Percentiles rank a stretch among this genome's conserved stretches.
Conservation (phyloP, 768 basidiomycete species). For the Fomitopsis serialis region DNA sequence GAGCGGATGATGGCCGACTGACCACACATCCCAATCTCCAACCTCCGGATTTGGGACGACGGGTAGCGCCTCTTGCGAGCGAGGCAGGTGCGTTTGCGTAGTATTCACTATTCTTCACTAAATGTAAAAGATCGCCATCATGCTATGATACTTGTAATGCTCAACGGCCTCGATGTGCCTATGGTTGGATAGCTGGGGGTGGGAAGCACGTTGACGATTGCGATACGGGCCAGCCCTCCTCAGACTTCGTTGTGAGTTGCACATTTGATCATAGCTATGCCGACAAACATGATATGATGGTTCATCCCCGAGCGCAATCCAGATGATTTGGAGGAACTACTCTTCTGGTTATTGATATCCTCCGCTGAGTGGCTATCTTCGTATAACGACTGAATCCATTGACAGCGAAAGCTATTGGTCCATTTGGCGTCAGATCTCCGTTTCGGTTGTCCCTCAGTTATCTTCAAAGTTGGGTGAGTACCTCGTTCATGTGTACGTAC, state of each 20-base stretch:
- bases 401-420: no score
- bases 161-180: neutral
- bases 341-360: neutral
- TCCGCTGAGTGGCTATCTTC: neutral
- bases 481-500: no score
- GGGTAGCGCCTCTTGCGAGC: slow-evolving; percentile 9
- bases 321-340: neutral
- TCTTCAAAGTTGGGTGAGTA: no score
- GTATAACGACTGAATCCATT: no score
- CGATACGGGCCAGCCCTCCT: neutral
- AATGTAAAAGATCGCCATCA: slow-evolving; percentile 20
- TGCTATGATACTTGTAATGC: slow-evolving; percentile 13
- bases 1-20: slow-evolving; percentile 80
- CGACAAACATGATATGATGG: slow-evolving; percentile 8
- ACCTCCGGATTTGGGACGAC: neutral
- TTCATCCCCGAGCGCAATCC: neutral
- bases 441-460: no score
- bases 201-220: neutral
- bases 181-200: neutral
- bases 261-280: slow-evolving; percentile 8
- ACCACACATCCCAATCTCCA: slow-evolving; percentile 2
- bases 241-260: slow-evolving; percentile 16
- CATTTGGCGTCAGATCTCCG: no score
- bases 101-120: slow-evolving; percentile 19
- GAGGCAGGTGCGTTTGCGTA: slow-evolving; percentile 27